phyloP scores from a whole-genome alignment of 2,329 filamentous ascomycete species.

The Hortaea sp. region DNA sequence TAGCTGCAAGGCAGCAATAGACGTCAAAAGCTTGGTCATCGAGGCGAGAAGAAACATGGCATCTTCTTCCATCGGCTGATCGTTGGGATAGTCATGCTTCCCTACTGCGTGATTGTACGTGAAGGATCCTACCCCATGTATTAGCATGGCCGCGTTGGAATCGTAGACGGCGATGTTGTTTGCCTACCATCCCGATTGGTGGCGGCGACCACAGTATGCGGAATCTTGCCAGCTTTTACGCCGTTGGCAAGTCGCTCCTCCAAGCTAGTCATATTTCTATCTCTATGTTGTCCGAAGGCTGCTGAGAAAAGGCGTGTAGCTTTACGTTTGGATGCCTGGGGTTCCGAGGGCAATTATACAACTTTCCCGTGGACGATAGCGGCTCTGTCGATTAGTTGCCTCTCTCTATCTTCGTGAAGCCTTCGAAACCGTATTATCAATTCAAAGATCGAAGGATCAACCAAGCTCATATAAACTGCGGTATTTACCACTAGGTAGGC shows the following conservation, averaged over 20 bases:
- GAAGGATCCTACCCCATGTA: slow-evolving; percentile 13
- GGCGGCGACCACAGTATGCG: slow-evolving; percentile 20
- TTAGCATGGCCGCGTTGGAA: background rate
- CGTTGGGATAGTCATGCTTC: slow-evolving; percentile 10
- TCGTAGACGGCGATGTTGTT: background rate
- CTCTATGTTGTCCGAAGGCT: no score
- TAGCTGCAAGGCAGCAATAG: slow-evolving; percentile 44
- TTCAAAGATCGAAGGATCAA: no score
- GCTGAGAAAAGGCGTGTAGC: no score
- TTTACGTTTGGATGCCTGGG: no score
- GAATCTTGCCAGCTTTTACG: slow-evolving; percentile 21
- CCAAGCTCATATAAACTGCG: no score
- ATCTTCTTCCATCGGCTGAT: slow-evolving; percentile 20
- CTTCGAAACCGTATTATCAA: no score
- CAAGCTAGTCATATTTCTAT: slow-evolving; percentile 2
- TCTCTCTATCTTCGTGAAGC: no score
- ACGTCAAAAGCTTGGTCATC: slow-evolving; percentile 38
- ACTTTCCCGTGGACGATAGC: no score
- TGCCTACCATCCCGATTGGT: slow-evolving; percentile 17
- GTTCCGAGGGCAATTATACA: no score
- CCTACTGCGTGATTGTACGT: slow-evolving; percentile 23
- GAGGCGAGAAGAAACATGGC: slow-evolving; percentile 25
- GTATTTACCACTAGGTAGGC: no score
- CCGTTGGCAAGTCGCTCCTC: slow-evolving; percentile 18
- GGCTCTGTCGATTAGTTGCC: no score